Evolutionary conservation across 139 green algal species (phyloP), one percentile per base, ranked within the genome.

Genomic region (Closterium sp.): DNA sequence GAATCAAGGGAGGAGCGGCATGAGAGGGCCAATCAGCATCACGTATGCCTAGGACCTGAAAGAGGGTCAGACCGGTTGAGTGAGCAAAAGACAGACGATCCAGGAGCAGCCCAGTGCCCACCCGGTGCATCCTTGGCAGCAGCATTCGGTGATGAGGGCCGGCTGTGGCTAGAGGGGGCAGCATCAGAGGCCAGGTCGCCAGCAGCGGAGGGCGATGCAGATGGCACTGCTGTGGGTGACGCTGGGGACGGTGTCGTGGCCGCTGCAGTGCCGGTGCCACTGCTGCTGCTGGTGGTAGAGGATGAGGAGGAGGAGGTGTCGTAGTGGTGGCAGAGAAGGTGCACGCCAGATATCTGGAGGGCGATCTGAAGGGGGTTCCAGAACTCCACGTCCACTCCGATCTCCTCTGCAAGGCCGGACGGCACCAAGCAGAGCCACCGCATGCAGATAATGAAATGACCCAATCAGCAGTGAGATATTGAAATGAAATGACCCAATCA

Each of bases 331-430:
- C 95, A 97, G 4, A 96, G 35, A 33, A 98, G 94, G 31, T 94
- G 92, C 84, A 98, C 91, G 38, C 93, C 85, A 2, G 94, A 91
- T 30, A 98, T 32, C 64, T 90, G 76, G 8, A 98, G 91, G 33
- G 96, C 83, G 5, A 95, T 28, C 1, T 89, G 86, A 86, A 98
- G 95, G 0, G 97, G 97, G 92, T 98, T 98, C 66, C 43, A 90
- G 55, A 98, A 94, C 35, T 96, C 91, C 34, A 98, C 91, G 33
- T 95, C 92, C 19, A 98, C 93, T 4, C 89, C 91, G 30, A 98
- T 91, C 5, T 94, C 84, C 95, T 98, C 91, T 93, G 91, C 33
- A 93, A 76, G 55, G 38, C n/a, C n/a, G n/a, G n/a, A n/a, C n/a
- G n/a, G n/a, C n/a, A n/a, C n/a, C n/a, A n/a, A n/a, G n/a, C n/a